phyloP scores from a whole-genome alignment of 305 asterid species.

The Ajuga reptans region DNA sequence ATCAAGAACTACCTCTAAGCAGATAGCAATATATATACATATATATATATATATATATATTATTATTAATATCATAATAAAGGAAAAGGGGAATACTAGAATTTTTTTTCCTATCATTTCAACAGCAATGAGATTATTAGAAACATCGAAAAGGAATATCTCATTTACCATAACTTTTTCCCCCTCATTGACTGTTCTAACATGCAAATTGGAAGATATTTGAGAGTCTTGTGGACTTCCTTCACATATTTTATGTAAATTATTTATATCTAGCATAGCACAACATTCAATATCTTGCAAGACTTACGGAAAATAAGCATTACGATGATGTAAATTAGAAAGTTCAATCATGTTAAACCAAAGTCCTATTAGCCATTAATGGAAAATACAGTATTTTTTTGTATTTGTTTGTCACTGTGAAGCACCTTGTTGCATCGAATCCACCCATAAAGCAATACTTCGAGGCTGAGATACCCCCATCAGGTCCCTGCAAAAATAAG shows the following conservation, averaged over 20 bases:
- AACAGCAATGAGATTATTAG: neutral
- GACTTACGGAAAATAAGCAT: neutral
- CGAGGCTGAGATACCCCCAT: slow-evolving; percentile 95
- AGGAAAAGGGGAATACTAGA: neutral
- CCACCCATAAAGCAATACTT: slow-evolving; percentile 97
- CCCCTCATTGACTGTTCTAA: neutral
- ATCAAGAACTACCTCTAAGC: neutral
- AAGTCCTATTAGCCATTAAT: neutral
- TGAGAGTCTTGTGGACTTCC: neutral
- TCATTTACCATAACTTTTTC: neutral
- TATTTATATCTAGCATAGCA: neutral
- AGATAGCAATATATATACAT: neutral
- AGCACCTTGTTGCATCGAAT: slow-evolving; percentile 95
- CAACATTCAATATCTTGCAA: neutral
- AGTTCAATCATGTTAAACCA: neutral
- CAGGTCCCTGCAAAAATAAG: slow-evolving; percentile 70
- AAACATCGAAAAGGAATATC: neutral
- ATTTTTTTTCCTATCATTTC: neutral
- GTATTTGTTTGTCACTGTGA: neutral
- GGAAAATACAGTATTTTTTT: neutral
- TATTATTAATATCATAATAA: neutral
- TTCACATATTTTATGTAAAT: neutral
- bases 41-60: neutral
- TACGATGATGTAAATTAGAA: neutral
- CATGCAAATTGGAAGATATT: neutral